Evolutionary conservation across 164 flowering plant genomes (phyloP), one percentile per base, ranked within the genome.

Genomic region (Cinnamomum micranthum): DNA sequence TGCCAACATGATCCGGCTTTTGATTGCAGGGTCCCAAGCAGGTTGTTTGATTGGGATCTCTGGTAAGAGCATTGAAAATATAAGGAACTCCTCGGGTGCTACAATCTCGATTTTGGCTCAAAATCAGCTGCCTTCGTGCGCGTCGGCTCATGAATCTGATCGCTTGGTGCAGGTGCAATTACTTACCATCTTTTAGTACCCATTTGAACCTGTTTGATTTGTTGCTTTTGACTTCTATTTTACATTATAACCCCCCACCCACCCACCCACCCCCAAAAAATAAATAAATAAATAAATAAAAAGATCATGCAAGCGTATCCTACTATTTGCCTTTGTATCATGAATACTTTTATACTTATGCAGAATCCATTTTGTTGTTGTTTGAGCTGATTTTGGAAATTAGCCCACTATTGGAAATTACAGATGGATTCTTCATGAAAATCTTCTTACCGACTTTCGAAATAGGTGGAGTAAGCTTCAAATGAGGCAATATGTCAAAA

Each of bases 21-120:
- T 92, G 75, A 92, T 94, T 82, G 93, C 96, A 74, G 98, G 97
- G 59, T 87, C 93, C n/a, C 98, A 94, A 85, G 98, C 97, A 27
- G 98, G 98, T 75, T 79, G 86, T 71, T 80, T 94, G 78, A 90
- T 92, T 85, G 98, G 98, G 65, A 77, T 85, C 63, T 91, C 95
- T 65, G 97, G 98, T 74, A 92, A 91, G 76, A 92, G 87, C 75
- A 94, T 94, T 77, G 97, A 81, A 77, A 90, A 87, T 62, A 71
- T 94, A 73, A 86, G 98, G 84, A 86, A 78, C 71, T 82, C 88
- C 0, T 91, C 96, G 20, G 95, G 96, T 77, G 96, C 96, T 70
- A 74, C 85, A 52, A 86, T 94, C 28, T 76, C 85, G 67, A 79
- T 94, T 77, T 85, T 91, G 70, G 87, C 90, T 66, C 91, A 86